Evolutionary conservation across 345 rosid genomes (phyloP), one percentile per base, ranked within the genome.

Genomic region (Corymbia maculata): DNA sequence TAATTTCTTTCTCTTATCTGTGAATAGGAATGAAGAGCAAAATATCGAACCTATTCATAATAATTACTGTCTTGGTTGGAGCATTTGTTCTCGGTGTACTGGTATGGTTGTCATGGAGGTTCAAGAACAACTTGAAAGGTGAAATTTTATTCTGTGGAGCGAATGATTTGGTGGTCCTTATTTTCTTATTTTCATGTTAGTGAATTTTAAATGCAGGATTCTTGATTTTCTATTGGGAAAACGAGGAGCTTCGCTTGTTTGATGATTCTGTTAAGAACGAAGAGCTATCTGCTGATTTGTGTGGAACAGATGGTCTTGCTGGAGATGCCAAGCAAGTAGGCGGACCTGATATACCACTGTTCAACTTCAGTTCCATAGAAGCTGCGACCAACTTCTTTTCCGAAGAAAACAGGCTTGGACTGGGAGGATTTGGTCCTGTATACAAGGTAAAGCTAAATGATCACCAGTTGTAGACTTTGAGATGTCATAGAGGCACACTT

Each of bases 361-460:
- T 92, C 90, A 95, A 86, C 88, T 94, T 95, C 87, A 86, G 66
- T 52, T 17, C 84, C 24, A 44, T 97, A 87, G 97, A 90, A 68
- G 87, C 85, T 24, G 98, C 99, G 28, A 96, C 98, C 0, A 88
- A 92, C 85, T 93, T 92, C 87, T 97, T 97, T 82, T 89, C 96
- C 11, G 94, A 93, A 88, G 93, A 91, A 88, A 96, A 94, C 93
- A 95, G 89, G 88, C 94, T 97, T 53, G 99, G 99, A 50, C 94
- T 91, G 24, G 99, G 99, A 9, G 99, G 98, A 87, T 97, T 97
- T 52, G 99, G 99, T 85, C 93, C 93, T 86, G 99, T 97, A 10
- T 95, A 96, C 93, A 96, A 94, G 97, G 99, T 95, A 86, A 91
- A 12, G 51, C 49, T 55, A 22, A 57, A 16, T 87, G n/a, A 28